Conservation (phyloP, 2,329 filamentous ascomycete genomes). For the Diaporthe caulivora region DNA sequence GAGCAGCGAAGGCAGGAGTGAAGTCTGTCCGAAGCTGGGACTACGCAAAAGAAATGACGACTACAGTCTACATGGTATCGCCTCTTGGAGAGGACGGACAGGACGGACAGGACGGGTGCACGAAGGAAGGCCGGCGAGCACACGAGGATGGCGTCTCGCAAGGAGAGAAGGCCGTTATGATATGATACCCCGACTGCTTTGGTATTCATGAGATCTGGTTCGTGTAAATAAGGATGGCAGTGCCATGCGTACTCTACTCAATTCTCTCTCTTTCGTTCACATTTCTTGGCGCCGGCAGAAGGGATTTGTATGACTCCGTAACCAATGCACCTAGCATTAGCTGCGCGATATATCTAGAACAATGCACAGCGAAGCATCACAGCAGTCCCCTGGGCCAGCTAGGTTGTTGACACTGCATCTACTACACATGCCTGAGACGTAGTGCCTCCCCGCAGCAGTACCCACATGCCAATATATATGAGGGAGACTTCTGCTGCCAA, state of each 20-base stretch:
- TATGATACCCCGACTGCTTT: constrained; percentile 34
- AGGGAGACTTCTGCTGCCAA: not conserved
- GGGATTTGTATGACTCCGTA: not conserved
- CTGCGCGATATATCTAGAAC: not conserved
- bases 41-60: not conserved
- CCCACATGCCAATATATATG: constrained; percentile 6
- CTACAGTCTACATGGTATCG: not conserved
- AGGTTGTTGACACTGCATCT: not conserved
- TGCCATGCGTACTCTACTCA: not conserved
- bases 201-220: constrained; percentile 11
- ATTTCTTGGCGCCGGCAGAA: not conserved
- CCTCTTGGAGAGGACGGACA: not conserved
- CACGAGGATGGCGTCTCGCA: not conserved
- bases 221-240: constrained; percentile 16
- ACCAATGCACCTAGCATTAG: constrained; percentile 19
- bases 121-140: not conserved
- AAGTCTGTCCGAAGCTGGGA: not conserved
- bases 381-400: not conserved
- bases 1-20: not conserved
- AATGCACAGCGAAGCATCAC: not conserved
- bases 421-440: not conserved
- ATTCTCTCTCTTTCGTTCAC: not conserved
- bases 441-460: not conserved
- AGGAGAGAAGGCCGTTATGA: not conserved
- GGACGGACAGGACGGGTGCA: not conserved